Base-by-base conservation (phyloP, 2,329 filamentous ascomycete genomes). In the Lasiodiplodia sp. region DNA sequence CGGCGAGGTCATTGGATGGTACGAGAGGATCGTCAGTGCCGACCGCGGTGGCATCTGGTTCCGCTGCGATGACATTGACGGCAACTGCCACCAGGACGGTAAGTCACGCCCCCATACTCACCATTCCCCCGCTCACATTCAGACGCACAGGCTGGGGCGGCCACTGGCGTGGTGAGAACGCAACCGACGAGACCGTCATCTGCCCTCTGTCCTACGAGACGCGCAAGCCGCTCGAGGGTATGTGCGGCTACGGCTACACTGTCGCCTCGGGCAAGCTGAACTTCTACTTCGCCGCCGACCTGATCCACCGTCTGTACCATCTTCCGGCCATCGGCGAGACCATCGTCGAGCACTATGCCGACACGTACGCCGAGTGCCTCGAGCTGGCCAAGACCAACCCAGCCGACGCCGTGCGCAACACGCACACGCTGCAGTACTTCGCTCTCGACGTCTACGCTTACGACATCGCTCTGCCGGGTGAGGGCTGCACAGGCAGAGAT, bases 21-120 rank as follows among this genome's bases (percentile, higher is more conserved):
- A 85, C 72, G 86, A 90, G 66, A 85, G 87, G 69, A 81, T 92
- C 38, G 81, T 87, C 72, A 83, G 83, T 53, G 88, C 84, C 1
- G 85, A 91, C 77, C 87, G 87, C 73, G 80, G 80, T 0, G 83
- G 81, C 31, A 82, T 90, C 56, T 75, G 88, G 21, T 91, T 92
- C 82, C 87, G 90, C 23, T 92, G 90, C 72, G 90, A 92, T 70
- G 87, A 92, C 71, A 85, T 87, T 0, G 90, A 92, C 72, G 80
- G 83, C 23, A 92, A 92, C 79, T 92, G 90, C 69, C 74, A 77
- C 38, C 67, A 56, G 44, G 69, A 73, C 25, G 75, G 78, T 79
- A 72, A 65, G 71, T 60, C 2, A 16, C 37, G 7, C 8, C n/a
- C 14, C 18, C 1, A 14, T 12, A 3, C 11, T 21, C 5, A 2